These are phyloP conservation scores for Bruguiera gymnorhiza DNA, from an alignment of 345 rosid species.

Conservation along the genomic window DNA sequence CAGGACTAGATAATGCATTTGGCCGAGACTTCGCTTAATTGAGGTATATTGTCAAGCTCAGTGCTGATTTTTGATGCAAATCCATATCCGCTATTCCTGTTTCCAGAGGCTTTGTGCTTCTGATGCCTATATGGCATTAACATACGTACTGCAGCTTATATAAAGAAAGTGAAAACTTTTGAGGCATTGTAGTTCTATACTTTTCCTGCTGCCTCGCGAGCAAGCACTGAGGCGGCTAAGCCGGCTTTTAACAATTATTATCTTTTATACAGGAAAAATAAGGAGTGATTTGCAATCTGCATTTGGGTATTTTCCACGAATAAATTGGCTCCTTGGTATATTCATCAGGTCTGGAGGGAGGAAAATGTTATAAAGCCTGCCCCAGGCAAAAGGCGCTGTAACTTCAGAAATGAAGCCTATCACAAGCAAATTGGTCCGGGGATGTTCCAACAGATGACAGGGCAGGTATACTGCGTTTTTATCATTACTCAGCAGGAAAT, in stretches of 20 bases:
- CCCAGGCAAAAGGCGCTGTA: constrained; percentile 90
- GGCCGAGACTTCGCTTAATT: too few relatives aligned
- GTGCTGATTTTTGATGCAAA: too few relatives aligned
- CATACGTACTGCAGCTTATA: too few relatives aligned
- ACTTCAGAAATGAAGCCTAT: constrained; percentile 95
- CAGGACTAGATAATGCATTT: too few relatives aligned
- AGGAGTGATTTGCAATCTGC: background rate
- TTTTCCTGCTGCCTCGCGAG: too few relatives aligned
- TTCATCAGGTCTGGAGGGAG: constrained; percentile 90
- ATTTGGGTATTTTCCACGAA: background rate
- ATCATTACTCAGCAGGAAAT: background rate
- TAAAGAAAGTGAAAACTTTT: too few relatives aligned
- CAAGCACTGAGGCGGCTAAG: too few relatives aligned
- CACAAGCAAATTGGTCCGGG: constrained; percentile 99
- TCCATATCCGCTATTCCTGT: too few relatives aligned
- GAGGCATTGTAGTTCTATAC: too few relatives aligned
- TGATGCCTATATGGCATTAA: too few relatives aligned
- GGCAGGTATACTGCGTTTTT: constrained; percentile 49
- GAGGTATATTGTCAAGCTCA: too few relatives aligned
- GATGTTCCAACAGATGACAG: constrained; percentile 99
- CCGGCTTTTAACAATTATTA: background rate
- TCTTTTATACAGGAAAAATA: background rate
- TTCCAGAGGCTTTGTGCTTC: too few relatives aligned
- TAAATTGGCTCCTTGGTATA: background rate
- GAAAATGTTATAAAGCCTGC: constrained; percentile 89